phyloP scores from a whole-genome alignment of 2,329 filamentous ascomycete genomes.

The Metarhizium brunneum region DNA sequence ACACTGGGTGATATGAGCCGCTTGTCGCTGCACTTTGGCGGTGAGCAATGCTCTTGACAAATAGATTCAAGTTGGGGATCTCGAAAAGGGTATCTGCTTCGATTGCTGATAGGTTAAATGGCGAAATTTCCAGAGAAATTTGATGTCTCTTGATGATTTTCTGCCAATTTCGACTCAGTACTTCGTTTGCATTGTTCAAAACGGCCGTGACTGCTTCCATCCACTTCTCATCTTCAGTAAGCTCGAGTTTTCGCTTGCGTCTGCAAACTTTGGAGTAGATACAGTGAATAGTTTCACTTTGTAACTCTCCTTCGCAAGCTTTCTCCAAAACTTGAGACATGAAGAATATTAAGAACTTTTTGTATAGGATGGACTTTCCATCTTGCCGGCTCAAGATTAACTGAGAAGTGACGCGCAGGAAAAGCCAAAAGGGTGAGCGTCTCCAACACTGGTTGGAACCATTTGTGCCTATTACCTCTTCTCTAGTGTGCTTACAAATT shows the following conservation, averaged over 20 bases:
- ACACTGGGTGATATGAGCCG: not conserved
- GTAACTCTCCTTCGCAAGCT: conserved; percentile 8
- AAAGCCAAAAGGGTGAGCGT: conserved; percentile 7
- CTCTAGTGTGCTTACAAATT: conserved; percentile 41
- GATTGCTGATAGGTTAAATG: not conserved
- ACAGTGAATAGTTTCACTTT: conserved; percentile 21
- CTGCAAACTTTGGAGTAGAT: conserved; percentile 36
- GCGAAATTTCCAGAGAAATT: not conserved
- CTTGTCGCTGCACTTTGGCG: not conserved
- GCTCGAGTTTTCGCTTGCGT: conserved; percentile 30
- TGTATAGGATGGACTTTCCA: conserved; percentile 31
- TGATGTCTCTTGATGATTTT: not conserved
- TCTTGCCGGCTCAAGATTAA: not conserved
- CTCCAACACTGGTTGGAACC: not conserved
- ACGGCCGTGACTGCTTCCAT: conserved; percentile 3
- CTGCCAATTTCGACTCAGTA: not conserved
- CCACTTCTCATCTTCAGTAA: conserved; percentile 1
- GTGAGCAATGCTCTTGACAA: not conserved
- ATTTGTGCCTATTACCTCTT: conserved; percentile 26
- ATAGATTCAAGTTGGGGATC: not conserved
- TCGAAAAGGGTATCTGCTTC: not conserved
- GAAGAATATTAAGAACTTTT: conserved; percentile 39
- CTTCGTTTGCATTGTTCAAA: not conserved
- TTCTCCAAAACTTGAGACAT: conserved; percentile 26
- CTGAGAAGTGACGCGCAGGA: conserved; percentile 7